These are phyloP conservation scores for Phyllachora maydis DNA, from an alignment of 2,329 filamentous ascomycete species.

Conservation along the genomic window DNA sequence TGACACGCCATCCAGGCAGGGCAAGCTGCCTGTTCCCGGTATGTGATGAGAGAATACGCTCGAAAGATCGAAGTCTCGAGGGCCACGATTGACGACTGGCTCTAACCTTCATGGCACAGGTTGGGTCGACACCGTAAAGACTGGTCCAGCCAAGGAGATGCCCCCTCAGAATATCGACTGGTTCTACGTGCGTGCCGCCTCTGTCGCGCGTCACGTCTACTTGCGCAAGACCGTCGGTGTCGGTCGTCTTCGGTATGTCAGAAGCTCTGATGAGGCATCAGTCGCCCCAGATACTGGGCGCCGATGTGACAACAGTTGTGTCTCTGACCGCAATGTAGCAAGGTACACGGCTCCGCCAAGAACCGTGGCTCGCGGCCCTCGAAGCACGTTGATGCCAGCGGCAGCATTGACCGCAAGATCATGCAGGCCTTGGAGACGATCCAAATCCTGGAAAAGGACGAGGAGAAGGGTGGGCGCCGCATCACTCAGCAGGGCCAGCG, in stretches of 20 bases:
- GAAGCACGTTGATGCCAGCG: conserved; percentile 89
- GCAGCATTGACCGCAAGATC: conserved; percentile 92
- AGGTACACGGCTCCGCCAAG: conserved; percentile 90
- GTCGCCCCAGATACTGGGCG: too few species aligned
- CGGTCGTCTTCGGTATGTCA: conserved; percentile 84
- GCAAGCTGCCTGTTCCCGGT: conserved; percentile 82
- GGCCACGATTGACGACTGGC: too few species aligned
- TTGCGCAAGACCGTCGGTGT: conserved; percentile 98
- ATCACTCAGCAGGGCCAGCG: conserved; percentile 97
- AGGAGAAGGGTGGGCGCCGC: conserved; percentile 95
- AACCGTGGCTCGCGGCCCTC: conserved; percentile 86
- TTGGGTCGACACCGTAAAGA: conserved; percentile 99
- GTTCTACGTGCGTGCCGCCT: conserved; percentile 80
- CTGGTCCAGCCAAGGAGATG: conserved; percentile 87
- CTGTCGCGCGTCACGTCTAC: conserved; percentile 96
- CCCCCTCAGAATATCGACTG: conserved; percentile 97
- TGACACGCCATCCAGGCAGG: too few species aligned
- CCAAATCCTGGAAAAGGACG: conserved; percentile 88
- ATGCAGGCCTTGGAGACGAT: conserved; percentile 98
- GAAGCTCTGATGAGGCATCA: too few species aligned
- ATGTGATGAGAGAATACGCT: conserved; percentile 20
- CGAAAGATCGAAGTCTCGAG: too few species aligned
- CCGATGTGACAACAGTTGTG: too few species aligned
- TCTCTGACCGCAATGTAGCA: too few species aligned
- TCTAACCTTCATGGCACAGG: too few species aligned